phyloP scores from a whole-genome alignment of 441 rosid genomes.

The Hura crepitans region DNA sequence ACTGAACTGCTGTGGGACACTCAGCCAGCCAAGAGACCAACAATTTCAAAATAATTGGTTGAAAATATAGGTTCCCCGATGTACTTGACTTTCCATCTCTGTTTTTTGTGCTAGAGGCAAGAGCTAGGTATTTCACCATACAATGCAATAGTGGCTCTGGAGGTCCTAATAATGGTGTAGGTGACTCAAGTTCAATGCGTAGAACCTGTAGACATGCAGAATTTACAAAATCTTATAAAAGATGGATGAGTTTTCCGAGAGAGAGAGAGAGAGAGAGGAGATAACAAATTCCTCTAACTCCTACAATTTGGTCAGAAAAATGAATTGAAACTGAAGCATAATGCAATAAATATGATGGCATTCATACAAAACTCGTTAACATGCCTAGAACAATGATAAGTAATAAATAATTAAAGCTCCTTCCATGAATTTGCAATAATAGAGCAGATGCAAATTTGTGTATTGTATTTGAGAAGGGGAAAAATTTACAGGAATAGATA shows the following conservation, averaged over 20 bases:
- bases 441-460: background rate
- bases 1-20: slow-evolving; percentile 77
- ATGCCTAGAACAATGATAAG: background rate
- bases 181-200: slow-evolving; percentile 71
- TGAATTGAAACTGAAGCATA: background rate
- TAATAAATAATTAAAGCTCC: background rate
- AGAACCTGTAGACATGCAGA: slow-evolving; percentile 52
- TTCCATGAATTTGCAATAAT: background rate
- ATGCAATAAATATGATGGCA: background rate
- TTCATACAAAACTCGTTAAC: background rate
- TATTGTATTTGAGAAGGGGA: background rate
- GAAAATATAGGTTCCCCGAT: slow-evolving; percentile 44
- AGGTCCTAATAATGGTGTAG: slow-evolving; percentile 68
- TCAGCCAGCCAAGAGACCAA: slow-evolving; percentile 84
- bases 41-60: slow-evolving; percentile 77
- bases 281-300: background rate
- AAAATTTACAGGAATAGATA: background rate
- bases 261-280: background rate
- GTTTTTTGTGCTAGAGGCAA: slow-evolving; percentile 70
- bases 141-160: slow-evolving; percentile 86
- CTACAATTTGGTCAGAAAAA: background rate
- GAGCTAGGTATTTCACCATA: slow-evolving; percentile 84
- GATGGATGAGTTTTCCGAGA: background rate
- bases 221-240: slow-evolving; percentile 12
- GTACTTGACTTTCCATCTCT: slow-evolving; percentile 63